These are phyloP conservation scores for Dendrothele bispora DNA, from an alignment of 768 basidiomycete genomes.

Conservation along the genomic window DNA sequence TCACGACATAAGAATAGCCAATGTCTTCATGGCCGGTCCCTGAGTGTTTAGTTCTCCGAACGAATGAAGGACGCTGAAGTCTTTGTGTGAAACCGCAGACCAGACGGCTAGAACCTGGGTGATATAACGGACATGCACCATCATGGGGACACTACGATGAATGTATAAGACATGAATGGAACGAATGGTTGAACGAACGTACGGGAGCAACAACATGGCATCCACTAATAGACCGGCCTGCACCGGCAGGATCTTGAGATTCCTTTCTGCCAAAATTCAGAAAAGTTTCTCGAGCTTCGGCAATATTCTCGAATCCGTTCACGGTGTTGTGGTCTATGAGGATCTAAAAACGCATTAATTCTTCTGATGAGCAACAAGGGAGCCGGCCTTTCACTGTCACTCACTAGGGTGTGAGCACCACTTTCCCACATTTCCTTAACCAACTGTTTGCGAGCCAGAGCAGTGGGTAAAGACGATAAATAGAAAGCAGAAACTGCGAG, in stretches of 20 bases:
- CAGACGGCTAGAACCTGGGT: slow-evolving; percentile 49
- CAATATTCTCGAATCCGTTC: slow-evolving; percentile 74
- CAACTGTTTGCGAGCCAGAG: slow-evolving; percentile 60
- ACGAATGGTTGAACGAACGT: slow-evolving; percentile 27
- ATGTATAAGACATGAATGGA: slow-evolving; percentile 4
- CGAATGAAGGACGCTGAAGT: slow-evolving; percentile 81
- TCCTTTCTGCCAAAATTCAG: slow-evolving; percentile 64
- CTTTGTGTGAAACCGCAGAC: slow-evolving; percentile 88
- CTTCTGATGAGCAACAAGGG: slow-evolving; percentile 5
- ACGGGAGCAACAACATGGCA: slow-evolving; percentile 90
- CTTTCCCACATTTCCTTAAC: slow-evolving; percentile 91
- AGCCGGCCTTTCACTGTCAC: slow-evolving; percentile 12
- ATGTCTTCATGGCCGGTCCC: slow-evolving; percentile 83
- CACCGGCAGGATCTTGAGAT: slow-evolving; percentile 42
- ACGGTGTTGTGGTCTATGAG: slow-evolving; percentile 83
- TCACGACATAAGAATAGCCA: slow-evolving; percentile 87
- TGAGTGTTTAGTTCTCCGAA: slow-evolving; percentile 87
- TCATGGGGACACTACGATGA: slow-evolving; percentile 89
- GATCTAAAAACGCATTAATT: slow-evolving; percentile 57
- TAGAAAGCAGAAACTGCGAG: slow-evolving; percentile 86
- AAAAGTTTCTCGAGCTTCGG: slow-evolving; percentile 76
- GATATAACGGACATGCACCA: slow-evolving; percentile 72
- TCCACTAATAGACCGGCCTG: slow-evolving; percentile 43
- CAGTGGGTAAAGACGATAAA: slow-evolving; percentile 68
- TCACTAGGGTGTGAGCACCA: slow-evolving; percentile 80